Percentiles rank a stretch among this genome's conserved stretches.
Evolutionary conservation across 1,139 yeast genomes (phyloP).

Genomic region (Casaregolazyma lundiana): DNA sequence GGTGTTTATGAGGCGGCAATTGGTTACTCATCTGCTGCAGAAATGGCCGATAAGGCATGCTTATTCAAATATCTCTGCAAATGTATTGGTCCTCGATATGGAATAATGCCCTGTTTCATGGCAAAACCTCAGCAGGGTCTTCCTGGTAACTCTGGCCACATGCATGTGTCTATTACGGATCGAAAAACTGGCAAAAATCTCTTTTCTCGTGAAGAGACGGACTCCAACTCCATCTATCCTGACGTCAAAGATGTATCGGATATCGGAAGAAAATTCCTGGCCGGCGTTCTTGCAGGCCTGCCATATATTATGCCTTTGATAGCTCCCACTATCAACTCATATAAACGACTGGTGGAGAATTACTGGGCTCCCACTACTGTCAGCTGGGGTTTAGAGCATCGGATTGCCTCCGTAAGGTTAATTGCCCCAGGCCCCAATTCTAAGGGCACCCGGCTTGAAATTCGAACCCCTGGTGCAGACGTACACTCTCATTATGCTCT

Average conservation of each 20-base stretch:
- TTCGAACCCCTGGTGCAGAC: conserved; percentile 39
- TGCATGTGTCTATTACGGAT: conserved; percentile 33
- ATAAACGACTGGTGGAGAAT: conserved; percentile 37
- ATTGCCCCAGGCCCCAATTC: conserved; percentile 32
- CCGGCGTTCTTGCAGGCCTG: conserved; percentile 35
- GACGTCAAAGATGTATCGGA: conserved; percentile 31
- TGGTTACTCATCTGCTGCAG: conserved; percentile 29
- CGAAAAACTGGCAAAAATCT: conserved; percentile 27
- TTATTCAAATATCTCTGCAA: conserved; percentile 34
- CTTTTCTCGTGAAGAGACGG: conserved; percentile 29
- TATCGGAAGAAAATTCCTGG: conserved; percentile 33
- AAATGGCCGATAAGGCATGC: conserved; percentile 34
- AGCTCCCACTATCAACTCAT: conserved; percentile 37
- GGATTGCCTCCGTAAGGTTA: conserved; percentile 35
- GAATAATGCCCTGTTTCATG: conserved; percentile 36
- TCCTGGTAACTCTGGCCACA: conserved; percentile 39
- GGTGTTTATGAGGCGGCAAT: conserved; percentile 39
- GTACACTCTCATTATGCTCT: conserved; percentile 36
- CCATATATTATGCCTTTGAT: conserved; percentile 36
- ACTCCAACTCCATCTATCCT: conserved; percentile 28
- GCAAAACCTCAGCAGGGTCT: conserved; percentile 36
- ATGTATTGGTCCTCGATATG: conserved; percentile 30
- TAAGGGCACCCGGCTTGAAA: conserved; percentile 33
- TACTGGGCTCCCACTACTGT: conserved; percentile 39
- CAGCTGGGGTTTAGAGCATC: conserved; percentile 37